Evolutionary conservation across 345 rosid species (phyloP), one percentile per base, ranked within the genome.

Genomic region (Gossypium mustelinum): DNA sequence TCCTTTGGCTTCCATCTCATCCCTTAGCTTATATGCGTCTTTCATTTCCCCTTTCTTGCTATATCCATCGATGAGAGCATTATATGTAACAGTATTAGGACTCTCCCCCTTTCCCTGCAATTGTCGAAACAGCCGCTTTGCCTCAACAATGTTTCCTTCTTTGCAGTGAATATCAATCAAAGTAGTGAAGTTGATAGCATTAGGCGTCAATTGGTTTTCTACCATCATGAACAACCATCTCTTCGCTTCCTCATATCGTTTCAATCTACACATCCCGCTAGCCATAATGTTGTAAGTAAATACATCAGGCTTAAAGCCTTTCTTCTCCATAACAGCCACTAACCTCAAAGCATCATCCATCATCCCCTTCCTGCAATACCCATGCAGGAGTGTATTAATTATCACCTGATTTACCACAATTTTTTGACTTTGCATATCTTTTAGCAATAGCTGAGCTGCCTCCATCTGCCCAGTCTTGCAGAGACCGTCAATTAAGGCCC

Each of bases 91-190:
- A 45, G 72, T 75, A 76, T 79, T 87, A 9, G 94, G 97, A 75
- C 73, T 77, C 71, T 43, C 81, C 66, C 89, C 91, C 79, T 78
- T 86, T 56, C 65, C 77, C 66, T 84, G 77, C 94, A 92, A 90
- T 63, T 91, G 93, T 63, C 22, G 25, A 83, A 92, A 86, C 10
- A 91, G 76, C 75, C 86, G 83, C 75, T 86, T 84, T 52, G 95
- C 97, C 82, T 88, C 97, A 77, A 79, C 87, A 74, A 92, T 20
- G 81, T 91, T 89, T 61, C 95, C 95, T 82, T 94, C 93, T 78
- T 88, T 92, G 84, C 94, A 87, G 78, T 82, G 85, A 76, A 94
- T 88, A 82, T 84, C 84, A 20, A 94, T 88, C 83, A 94, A 76
- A 69, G 86, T 92, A 51, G 95, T 87, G 73, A 79, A 84, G 79